These are phyloP conservation scores for Hortiboletus flavorubellus DNA, from an alignment of 768 basidiomycete species.

Conservation along the genomic window DNA sequence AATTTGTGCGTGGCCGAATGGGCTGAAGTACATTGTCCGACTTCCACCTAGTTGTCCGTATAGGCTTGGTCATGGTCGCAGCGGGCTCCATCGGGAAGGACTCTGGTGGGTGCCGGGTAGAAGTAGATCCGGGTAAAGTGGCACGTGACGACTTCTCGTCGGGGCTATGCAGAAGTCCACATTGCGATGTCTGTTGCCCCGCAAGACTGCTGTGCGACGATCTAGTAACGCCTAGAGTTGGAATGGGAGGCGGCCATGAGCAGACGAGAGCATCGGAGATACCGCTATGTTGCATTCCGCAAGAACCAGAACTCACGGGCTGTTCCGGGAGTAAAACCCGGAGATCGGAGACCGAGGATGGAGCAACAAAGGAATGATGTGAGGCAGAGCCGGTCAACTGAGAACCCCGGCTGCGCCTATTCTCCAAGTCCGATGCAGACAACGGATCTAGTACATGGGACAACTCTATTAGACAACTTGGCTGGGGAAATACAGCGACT, in stretches of 20 bases:
- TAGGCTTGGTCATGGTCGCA: conserved; percentile 1
- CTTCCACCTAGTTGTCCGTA: conserved; percentile 14
- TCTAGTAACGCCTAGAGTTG: not conserved
- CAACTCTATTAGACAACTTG: not conserved
- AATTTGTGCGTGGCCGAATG: conserved; percentile 10
- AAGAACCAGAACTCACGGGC: conserved; percentile 8
- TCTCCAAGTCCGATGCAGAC: conserved; percentile 21
- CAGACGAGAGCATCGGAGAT: conserved; percentile 8
- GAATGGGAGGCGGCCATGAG: conserved; percentile 24
- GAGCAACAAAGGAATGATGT: conserved; percentile 9
- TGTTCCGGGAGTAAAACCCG: conserved; percentile 4
- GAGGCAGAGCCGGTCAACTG: conserved; percentile 4
- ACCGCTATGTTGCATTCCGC: conserved; percentile 7
- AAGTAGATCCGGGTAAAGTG: conserved; percentile 3
- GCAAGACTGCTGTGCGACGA: not conserved
- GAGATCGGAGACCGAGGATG: conserved; percentile 15
- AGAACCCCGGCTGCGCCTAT: conserved; percentile 7
- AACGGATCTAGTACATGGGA: conserved; percentile 25
- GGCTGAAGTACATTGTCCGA: conserved; percentile 19
- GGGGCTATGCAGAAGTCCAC: conserved; percentile 7
- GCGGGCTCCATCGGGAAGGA: not conserved
- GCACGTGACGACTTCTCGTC: conserved; percentile 12
- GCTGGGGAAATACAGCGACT: conserved; percentile 10
- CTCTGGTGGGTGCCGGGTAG: conserved; percentile 8
- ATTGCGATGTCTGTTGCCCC: conserved; percentile 6